These are phyloP conservation scores for Nannizziopsis barbatae DNA, from an alignment of 2,329 filamentous ascomycete genomes.

Conservation along the genomic window DNA sequence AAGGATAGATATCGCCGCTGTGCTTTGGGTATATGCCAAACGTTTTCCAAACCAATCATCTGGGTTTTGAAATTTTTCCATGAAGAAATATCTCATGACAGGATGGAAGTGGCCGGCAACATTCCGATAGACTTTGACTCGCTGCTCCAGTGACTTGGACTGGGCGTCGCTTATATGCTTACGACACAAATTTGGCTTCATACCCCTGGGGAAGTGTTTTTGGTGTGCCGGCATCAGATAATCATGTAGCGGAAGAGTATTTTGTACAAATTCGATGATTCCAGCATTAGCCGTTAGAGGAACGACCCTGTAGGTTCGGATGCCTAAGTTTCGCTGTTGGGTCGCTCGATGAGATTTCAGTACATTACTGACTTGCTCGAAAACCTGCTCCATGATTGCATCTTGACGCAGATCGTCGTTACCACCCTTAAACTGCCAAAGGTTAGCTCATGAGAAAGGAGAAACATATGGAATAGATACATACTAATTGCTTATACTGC, in stretches of 20 bases:
- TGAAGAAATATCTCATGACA: slow-evolving; percentile 93
- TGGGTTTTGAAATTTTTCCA: slow-evolving; percentile 84
- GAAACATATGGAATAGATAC: slow-evolving; percentile 16
- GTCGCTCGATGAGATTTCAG: slow-evolving; percentile 77
- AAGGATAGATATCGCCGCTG: slow-evolving; percentile 88
- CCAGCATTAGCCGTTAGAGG: slow-evolving; percentile 76
- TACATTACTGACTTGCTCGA: slow-evolving; percentile 85
- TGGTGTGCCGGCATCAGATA: slow-evolving; percentile 86
- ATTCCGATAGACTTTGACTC: slow-evolving; percentile 64
- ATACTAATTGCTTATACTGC: slow-evolving; percentile 71
- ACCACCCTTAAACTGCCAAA: slow-evolving; percentile 66
- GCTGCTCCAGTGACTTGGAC: slow-evolving; percentile 54
- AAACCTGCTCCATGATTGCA: slow-evolving; percentile 98
- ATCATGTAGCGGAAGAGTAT: slow-evolving; percentile 84
- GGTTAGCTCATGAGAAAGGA: neutral
- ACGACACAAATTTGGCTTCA: slow-evolving; percentile 63
- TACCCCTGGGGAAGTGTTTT: slow-evolving; percentile 72
- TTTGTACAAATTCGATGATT: slow-evolving; percentile 91
- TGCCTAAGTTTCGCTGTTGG: slow-evolving; percentile 74
- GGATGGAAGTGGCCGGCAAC: slow-evolving; percentile 77
- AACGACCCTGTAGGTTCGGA: slow-evolving; percentile 94
- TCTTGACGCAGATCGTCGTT: slow-evolving; percentile 95
- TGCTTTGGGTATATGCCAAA: slow-evolving; percentile 83
- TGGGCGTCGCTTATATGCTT: slow-evolving; percentile 68
- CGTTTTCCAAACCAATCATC: slow-evolving; percentile 92